These are phyloP conservation scores for Aspergillus awamori DNA, from an alignment of 2,329 filamentous ascomycete genomes.

Conservation along the genomic window DNA sequence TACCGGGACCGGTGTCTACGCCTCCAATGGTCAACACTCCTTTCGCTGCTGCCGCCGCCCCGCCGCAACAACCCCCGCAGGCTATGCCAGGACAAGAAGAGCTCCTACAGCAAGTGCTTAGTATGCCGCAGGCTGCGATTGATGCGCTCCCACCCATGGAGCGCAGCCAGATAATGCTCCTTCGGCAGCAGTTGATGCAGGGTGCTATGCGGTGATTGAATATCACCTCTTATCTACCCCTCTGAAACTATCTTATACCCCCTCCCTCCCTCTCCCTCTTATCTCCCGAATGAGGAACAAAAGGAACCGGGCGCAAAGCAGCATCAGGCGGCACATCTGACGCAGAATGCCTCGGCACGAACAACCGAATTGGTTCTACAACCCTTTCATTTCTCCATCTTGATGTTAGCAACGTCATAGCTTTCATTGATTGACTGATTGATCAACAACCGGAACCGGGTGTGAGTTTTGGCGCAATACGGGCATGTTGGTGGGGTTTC, in stretches of 20 bases:
- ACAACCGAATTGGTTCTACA: too few relatives aligned
- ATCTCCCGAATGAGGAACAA: not conserved
- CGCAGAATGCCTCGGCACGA: too few relatives aligned
- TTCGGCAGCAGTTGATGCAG: conserved; percentile 66
- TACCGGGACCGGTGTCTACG: conserved; percentile 54
- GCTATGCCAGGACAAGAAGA: conserved; percentile 66
- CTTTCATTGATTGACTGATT: not conserved
- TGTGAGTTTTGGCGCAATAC: not conserved
- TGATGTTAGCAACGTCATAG: not conserved
- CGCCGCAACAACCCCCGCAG: conserved; percentile 45
- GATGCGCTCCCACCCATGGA: conserved; percentile 75
- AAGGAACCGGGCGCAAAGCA: not conserved
- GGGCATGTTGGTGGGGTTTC: not conserved
- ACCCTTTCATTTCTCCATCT: not conserved
- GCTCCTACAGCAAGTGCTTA: conserved; percentile 79
- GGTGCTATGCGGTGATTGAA: conserved; percentile 36
- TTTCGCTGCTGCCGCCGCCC: conserved; percentile 49
- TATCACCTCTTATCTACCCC: not conserved
- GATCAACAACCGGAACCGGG: not conserved
- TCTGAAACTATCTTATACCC: not conserved
- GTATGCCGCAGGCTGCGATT: conserved; percentile 77
- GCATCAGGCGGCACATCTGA: not conserved
- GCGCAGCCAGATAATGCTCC: conserved; percentile 74
- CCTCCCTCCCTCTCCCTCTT: not conserved
- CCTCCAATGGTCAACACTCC: conserved; percentile 52